Conservation (phyloP, 257 asterid species). For the Salvia rosmarinus region DNA sequence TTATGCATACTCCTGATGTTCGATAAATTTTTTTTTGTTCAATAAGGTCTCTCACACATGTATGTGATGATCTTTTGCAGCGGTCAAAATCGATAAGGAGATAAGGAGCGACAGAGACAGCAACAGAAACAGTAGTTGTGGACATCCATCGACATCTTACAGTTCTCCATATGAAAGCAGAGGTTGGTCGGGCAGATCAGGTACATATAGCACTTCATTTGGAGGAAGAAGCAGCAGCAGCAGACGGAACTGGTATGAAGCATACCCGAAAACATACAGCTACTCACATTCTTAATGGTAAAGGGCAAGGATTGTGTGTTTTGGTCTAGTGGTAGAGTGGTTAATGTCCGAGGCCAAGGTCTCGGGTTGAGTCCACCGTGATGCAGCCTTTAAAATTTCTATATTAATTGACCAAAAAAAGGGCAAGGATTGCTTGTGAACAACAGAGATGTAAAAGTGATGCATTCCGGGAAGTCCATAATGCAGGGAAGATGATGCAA, state of each 20-base stretch:
- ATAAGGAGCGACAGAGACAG: conserved; percentile 46
- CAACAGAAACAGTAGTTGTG: conserved; percentile 46
- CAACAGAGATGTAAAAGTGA: no score
- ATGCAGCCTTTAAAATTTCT: no score
- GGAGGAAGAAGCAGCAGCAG: conserved; percentile 57
- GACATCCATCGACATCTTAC: conserved; percentile 59
- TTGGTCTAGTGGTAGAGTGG: no score
- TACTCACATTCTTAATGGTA: conserved; percentile 51
- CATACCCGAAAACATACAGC: conserved; percentile 40
- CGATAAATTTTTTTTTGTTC: neutral
- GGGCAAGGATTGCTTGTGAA: neutral
- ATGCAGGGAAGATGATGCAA: neutral
- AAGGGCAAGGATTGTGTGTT: neutral
- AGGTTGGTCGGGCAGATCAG: conserved; percentile 46
- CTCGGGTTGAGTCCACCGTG: no score
- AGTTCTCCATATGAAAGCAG: conserved; percentile 58
- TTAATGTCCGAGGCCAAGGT: no score
- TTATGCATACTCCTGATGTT: neutral
- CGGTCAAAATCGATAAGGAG: conserved; percentile 66
- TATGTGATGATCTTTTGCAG: conserved; percentile 43
- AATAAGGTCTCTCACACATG: neutral
- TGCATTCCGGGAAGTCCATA: neutral
- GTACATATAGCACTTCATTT: conserved; percentile 49
- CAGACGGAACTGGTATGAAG: conserved; percentile 58
- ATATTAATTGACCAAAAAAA: no score